phyloP scores from a whole-genome alignment of 805 yeast genomes.

The Yarrowia divulgata region DNA sequence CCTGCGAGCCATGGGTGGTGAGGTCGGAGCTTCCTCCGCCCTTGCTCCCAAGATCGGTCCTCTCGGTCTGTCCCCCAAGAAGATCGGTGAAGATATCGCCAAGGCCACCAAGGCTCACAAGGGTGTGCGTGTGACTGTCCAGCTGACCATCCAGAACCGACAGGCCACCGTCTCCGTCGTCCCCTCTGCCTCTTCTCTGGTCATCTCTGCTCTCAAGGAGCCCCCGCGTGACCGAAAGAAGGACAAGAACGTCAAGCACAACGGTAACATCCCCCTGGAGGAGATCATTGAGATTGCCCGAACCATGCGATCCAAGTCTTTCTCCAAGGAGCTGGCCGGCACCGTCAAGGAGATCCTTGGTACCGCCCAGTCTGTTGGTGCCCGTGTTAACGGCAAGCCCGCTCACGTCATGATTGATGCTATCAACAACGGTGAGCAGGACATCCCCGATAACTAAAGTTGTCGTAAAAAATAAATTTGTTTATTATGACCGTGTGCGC shows the following conservation, averaged over 20 bases:
- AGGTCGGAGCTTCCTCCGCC: slow-evolving; percentile 99
- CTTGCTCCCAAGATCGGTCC: slow-evolving; percentile 99
- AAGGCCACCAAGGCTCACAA: slow-evolving; percentile 99
- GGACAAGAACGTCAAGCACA: slow-evolving; percentile 99
- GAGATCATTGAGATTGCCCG: slow-evolving; percentile 97
- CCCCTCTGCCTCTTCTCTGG: slow-evolving; percentile 98
- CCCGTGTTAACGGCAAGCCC: slow-evolving; percentile 99
- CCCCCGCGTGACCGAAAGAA: slow-evolving; percentile 99
- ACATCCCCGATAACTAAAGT: slow-evolving; percentile 54
- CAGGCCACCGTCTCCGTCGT: slow-evolving; percentile 99
- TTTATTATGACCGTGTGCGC: slow-evolving; percentile 2
- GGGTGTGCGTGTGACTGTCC: slow-evolving; percentile 99
- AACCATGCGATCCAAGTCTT: slow-evolving; percentile 95
- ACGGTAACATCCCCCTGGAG: slow-evolving; percentile 97
- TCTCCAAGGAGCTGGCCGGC: slow-evolving; percentile 96
- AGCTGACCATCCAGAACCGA: slow-evolving; percentile 99
- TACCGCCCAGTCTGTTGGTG: slow-evolving; percentile 99
- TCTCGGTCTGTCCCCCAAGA: slow-evolving; percentile 99
- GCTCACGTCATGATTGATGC: slow-evolving; percentile 99
- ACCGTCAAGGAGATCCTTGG: slow-evolving; percentile 99
- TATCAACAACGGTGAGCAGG: slow-evolving; percentile 98
- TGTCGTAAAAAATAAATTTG: slow-evolving; percentile 39
- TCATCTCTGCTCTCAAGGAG: slow-evolving; percentile 98
- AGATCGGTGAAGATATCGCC: slow-evolving; percentile 99
- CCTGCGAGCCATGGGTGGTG: slow-evolving; percentile 99